These are phyloP conservation scores for Hura crepitans DNA, from an alignment of 441 rosid species.

Conservation along the genomic window DNA sequence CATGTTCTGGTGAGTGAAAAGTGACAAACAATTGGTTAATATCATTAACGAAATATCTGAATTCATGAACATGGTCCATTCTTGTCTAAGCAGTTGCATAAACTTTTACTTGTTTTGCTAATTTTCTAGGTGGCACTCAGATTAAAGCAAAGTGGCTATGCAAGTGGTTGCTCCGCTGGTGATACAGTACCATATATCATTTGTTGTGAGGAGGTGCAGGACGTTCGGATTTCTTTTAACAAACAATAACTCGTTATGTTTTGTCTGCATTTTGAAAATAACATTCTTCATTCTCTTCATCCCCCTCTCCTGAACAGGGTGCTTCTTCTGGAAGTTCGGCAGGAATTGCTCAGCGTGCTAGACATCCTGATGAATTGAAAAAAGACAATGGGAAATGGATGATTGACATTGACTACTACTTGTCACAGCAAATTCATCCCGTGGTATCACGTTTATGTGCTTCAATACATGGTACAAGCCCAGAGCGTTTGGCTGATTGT, in stretches of 20 bases:
- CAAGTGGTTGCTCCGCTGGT: conserved; percentile 75
- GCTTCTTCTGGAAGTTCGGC: conserved; percentile 46
- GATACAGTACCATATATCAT: conserved; percentile 91
- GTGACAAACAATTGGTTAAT: conserved; percentile 14
- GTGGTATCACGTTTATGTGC: conserved; percentile 93
- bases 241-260: not conserved
- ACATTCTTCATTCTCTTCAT: conserved; percentile 11
- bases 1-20: conserved; percentile 76
- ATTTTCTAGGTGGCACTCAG: conserved; percentile 77
- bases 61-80: conserved; percentile 15
- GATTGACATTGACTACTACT: conserved; percentile 92
- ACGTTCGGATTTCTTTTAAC: conserved; percentile 11
- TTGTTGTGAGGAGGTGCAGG: conserved; percentile 85
- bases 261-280: conserved; percentile 13
- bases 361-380: conserved; percentile 94
- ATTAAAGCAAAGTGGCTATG: conserved; percentile 83
- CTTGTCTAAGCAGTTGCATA: conserved; percentile 16
- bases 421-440: conserved; percentile 99
- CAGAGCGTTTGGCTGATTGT: conserved; percentile 92
- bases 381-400: conserved; percentile 75
- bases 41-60: conserved; percentile 9
- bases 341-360: conserved; percentile 92
- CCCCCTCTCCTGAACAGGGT: conserved; percentile 45
- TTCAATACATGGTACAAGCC: conserved; percentile 94
- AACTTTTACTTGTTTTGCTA: conserved; percentile 18